Percentiles rank a stretch among this genome's conserved stretches.
Conservation (phyloP, 371 early-diverging fungal species). For the Conidiobolus incongruus region DNA sequence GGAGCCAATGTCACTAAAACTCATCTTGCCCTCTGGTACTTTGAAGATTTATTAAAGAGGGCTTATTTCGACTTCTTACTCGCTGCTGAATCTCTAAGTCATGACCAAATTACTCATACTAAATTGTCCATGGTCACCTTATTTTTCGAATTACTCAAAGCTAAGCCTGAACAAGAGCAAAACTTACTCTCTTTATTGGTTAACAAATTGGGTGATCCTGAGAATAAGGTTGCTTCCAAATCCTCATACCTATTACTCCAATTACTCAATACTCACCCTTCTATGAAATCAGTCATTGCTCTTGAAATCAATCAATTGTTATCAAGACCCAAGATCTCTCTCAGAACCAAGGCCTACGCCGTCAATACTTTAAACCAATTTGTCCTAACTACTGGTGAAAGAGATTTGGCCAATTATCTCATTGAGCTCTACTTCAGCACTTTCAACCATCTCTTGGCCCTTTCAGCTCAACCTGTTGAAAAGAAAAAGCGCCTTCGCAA, state of each 20-base stretch:
- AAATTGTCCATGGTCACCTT: slow-evolving; percentile 48
- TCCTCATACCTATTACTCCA: slow-evolving; percentile 49
- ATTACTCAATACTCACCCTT: slow-evolving; percentile 50
- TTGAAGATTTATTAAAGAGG: slow-evolving; percentile 83
- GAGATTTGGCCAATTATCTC: slow-evolving; percentile 52
- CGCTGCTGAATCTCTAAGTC: slow-evolving; percentile 29
- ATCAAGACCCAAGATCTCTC: slow-evolving; percentile 36
- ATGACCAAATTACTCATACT: slow-evolving; percentile 66
- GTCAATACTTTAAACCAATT: slow-evolving; percentile 80
- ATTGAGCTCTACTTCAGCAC: slow-evolving; percentile 77
- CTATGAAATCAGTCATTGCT: slow-evolving; percentile 73
- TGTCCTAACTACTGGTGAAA: slow-evolving; percentile 43
- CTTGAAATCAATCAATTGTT: slow-evolving; percentile 68
- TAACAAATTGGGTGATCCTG: slow-evolving; percentile 87
- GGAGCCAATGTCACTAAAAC: slow-evolving; percentile 26
- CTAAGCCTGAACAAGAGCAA: slow-evolving; percentile 89
- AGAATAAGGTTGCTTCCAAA: slow-evolving; percentile 69
- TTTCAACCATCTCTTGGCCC: slow-evolving; percentile 49
- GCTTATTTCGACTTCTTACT: slow-evolving; percentile 68
- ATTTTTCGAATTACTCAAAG: slow-evolving; percentile 47
- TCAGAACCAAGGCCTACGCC: slow-evolving; percentile 69
- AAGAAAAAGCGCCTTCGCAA: slow-evolving; percentile 11
- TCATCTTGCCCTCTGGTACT: slow-evolving; percentile 71
- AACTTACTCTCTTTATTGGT: slow-evolving; percentile 73
- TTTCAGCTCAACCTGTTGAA: slow-evolving; percentile 3